Percentiles rank a stretch among this genome's conserved stretches.
Evolutionary conservation across 148 eudicot genomes (phyloP).

Genomic region (Rhododendron griersonianum): DNA sequence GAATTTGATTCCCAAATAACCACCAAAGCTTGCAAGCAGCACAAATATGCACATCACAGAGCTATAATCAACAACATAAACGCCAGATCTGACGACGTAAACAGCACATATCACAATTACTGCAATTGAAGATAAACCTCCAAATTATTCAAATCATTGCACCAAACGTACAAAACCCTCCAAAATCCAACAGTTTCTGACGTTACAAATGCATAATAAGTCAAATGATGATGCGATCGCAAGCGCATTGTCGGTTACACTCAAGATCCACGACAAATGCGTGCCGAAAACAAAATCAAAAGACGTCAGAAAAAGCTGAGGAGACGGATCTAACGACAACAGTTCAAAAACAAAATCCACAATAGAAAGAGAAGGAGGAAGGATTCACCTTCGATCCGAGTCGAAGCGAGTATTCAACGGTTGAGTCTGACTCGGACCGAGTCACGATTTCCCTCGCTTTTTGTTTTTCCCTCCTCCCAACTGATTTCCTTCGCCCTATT

Average conservation of each 20-base stretch:
- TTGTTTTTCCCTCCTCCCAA: not conserved
- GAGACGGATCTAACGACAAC: not conserved
- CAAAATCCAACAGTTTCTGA: not conserved
- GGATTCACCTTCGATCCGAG: conserved; percentile 4
- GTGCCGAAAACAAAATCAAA: not conserved
- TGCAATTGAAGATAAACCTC: not conserved
- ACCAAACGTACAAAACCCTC: not conserved
- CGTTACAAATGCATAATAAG: not conserved
- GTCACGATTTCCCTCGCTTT: conserved; percentile 11
- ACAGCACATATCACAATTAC: not conserved
- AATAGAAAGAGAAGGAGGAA: not conserved
- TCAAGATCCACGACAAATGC: not conserved
- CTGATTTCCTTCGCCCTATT: not conserved
- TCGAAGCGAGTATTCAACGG: conserved; percentile 10
- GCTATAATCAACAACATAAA: not conserved
- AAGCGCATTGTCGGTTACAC: not conserved
- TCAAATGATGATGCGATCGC: not conserved
- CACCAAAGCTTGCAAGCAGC: not conserved
- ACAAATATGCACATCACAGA: not conserved
- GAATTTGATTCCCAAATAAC: too few species aligned
- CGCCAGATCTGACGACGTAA: not conserved
- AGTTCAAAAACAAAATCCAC: not conserved
- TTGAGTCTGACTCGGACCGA: conserved; percentile 7
- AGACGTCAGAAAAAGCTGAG: not conserved
- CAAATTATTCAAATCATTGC: not conserved